Percentiles rank a stretch among this genome's conserved stretches.
These are phyloP conservation scores for Copromyces sp. DNA, from an alignment of 495 filamentous ascomycete genomes.

Conservation along the genomic window DNA sequence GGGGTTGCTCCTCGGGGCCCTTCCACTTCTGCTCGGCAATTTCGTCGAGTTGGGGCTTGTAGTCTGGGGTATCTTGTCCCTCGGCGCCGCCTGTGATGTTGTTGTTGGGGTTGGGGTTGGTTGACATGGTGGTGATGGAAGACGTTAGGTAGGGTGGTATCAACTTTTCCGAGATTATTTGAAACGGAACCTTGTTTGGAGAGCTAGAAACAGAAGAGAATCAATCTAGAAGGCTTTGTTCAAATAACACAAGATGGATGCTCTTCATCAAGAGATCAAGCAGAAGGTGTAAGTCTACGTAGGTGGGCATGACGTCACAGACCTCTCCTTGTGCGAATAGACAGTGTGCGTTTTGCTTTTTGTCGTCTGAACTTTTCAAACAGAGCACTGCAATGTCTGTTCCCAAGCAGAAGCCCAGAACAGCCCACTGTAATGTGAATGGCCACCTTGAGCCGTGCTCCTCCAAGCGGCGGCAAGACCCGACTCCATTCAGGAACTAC, in stretches of 20 bases:
- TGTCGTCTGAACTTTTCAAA: neutral
- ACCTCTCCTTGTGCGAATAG: neutral
- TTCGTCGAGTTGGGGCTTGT: constrained; percentile 21
- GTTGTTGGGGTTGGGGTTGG: neutral
- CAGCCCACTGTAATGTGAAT: neutral
- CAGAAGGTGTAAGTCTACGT: neutral
- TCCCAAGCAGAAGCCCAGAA: neutral
- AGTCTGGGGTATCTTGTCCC: neutral
- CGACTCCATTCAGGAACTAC: neutral
- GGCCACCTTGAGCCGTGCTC: neutral
- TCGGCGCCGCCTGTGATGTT: neutral
- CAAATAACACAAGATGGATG: neutral
- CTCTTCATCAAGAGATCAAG: neutral
- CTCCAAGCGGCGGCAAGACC: neutral
- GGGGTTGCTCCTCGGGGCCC: neutral
- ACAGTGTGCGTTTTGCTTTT: neutral
- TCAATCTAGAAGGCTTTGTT: neutral
- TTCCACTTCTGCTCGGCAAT: constrained; percentile 7
- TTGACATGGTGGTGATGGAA: neutral
- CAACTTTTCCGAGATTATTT: neutral
- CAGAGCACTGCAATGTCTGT: neutral
- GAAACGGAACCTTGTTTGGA: neutral
- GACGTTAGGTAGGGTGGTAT: neutral
- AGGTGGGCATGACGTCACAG: neutral
- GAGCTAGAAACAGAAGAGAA: neutral